Base-by-base conservation (phyloP, 2,329 filamentous ascomycete species). In the Pseudocercospora eumusae region DNA sequence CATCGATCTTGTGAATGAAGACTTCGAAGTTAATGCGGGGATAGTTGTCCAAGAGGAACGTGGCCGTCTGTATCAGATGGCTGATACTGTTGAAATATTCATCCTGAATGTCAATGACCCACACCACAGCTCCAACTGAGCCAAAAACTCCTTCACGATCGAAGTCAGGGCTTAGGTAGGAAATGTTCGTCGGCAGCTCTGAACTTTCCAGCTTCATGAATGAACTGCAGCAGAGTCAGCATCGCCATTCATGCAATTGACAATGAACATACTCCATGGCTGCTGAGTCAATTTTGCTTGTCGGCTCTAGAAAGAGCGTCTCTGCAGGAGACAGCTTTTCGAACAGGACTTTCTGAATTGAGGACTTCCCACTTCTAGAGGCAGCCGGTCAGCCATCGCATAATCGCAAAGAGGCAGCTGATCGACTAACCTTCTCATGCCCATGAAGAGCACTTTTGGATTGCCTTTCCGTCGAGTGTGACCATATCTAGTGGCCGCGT, bases 131-230 rank as follows among this genome's bases (percentile, higher is more conserved):
- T 20, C 95, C 95, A 15, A 96, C 91, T 73, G 93, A 92, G 68
- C 92, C 90, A 76, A 99, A 99, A 71, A 98, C 93, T 72, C 91
- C 88, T 70, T 96, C 92, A 65, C 95, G 89, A 75, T 98, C 93
- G 72, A 96, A 96, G 53, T 87, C 89, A 3, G 91, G 88, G 72
- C 95, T 92, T 63, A 96, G 88, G 71, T 96, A 96, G 78, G 97
- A 91, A 67, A 98, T 86, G 77, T 98, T 93, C 23, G 93, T 93
- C 1, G 95, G 95, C 61, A 99, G 93, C 75, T 99, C 95, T 91
- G 93, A 97, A 53, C 97, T 91, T 78, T 98, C 93, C 69, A 98
- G 97, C 75, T 98, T 93, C 92, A 98, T 97, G 75, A 99, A 98
- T 2, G 95, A 98, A 69, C 50, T 54, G 28, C 8, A n/a, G n/a